Base-by-base conservation (phyloP, 148 eudicot species). In the Vaccinium corymbosum region DNA sequence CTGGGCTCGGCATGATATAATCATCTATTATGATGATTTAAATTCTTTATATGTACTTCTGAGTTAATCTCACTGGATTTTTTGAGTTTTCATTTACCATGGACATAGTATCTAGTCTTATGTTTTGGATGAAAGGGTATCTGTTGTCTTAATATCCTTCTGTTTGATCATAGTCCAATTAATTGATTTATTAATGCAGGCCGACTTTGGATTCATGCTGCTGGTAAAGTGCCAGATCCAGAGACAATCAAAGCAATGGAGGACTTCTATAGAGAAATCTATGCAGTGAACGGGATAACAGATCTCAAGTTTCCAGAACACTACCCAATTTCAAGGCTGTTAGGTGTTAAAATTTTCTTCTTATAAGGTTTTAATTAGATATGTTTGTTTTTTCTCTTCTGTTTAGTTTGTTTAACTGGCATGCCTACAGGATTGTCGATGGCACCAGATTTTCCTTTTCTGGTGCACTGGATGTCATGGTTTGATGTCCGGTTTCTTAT, bases 171-270 rank as follows among this genome's bases (percentile, higher is more conserved):
- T n/a, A 11, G 53, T 50, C n/a, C 64, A 12, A 49, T 27, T 2
- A 12, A 49, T 20, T 56, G 25, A 35, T 15, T 19, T 20, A 35
- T 78, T 59, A 15, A 49, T 82, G 48, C 72, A 95, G 98, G 98
- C 52, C 93, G 94, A 19, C 93, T 95, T 78, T 95, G 98, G 98
- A 95, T 95, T 77, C 98, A 95, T 88, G 97, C 98, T 83, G 97
- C 98, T 56, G 81, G 97, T 85, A 95, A 95, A 88, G 86, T 94
- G 59, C 97, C 98, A 42, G 98, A 95, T n/a, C 88, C 87, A 46
- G 93, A 79, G 32, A 94, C 95, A 83, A 92, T 94, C 82, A 94
- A 94, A 88, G 97, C 98, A 76, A 91, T 95, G 95, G 98, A 95
- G 88, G 97, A 94, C 53, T 95, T 92, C 87, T 95, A 95, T 84